Evolutionary conservation across 345 rosid species (phyloP), one percentile per base, ranked within the genome.

Genomic region (Salix suchowensis): DNA sequence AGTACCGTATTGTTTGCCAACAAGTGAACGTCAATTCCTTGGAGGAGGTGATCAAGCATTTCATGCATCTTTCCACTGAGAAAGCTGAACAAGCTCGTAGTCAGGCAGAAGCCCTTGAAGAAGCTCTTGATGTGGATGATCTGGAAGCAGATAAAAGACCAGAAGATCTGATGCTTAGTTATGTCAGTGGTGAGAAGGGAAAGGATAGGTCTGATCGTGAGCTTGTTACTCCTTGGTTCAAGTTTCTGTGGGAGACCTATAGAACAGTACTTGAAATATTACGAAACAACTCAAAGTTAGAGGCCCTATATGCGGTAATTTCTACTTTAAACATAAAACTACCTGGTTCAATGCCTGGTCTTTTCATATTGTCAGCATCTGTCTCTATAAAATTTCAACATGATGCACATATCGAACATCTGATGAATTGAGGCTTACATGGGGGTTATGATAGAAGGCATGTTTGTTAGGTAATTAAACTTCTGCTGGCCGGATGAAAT

Each of bases 241-340:
- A 96, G 89, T 96, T 96, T 83, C 76, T 96, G 83, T 96, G 99
- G 99, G 99, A 96, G 91, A 94, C 99, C 3, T 96, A 94, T 81
- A 90, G 99, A 80, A 92, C 99, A 2, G 99, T 96, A 48, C 99
- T 96, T 77, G 99, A 96, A 80, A 94, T 96, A 30, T 77, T 96
- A 78, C 83, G 98, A 44, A 96, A 96, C 85, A 96, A 94, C 84
- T 96, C 99, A 18, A 96, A 96, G 92, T 72, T 96, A 86, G 99
- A 96, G 89, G 93, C 94, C 3, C 87, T 96, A 6, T 96, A 96
- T 86, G 97, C 99, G 94, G 99, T 94, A 90, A 75, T 82, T 85
- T 16, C 61, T 74, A n/a, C 23, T 65, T 48, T 42, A 21, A 54
- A 54, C 32, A 12, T 1, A n/a, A 24, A 24, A 60, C 12, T 9